These are phyloP conservation scores for Porogramme epimiltina DNA, from an alignment of 1,284 basidiomycete genomes.

Conservation along the genomic window DNA sequence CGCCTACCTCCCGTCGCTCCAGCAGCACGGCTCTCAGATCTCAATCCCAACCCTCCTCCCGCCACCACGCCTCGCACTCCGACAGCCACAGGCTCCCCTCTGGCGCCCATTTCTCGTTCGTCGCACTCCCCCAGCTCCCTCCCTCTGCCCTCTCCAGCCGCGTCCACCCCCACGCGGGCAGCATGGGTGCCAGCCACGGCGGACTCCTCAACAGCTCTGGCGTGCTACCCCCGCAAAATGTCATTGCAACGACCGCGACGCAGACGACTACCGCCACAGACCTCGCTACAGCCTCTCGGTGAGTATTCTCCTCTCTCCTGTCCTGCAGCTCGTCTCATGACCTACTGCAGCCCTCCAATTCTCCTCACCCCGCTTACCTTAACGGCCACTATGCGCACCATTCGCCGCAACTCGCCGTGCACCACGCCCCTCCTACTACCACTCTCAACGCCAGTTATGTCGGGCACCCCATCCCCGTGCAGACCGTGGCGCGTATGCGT, in stretches of 20 bases:
- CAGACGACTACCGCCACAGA: constrained; percentile 17
- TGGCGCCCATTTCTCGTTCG: constrained; percentile 26
- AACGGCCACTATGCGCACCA: constrained; percentile 27
- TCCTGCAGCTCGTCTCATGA: background rate
- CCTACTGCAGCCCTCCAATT: constrained; percentile 25
- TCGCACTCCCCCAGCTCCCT: constrained; percentile 31
- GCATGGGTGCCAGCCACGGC: constrained; percentile 37
- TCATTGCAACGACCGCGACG: constrained; percentile 37
- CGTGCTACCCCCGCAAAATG: constrained; percentile 50
- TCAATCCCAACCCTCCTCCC: constrained; percentile 11
- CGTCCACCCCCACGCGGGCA: constrained; percentile 43
- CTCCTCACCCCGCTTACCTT: constrained; percentile 21
- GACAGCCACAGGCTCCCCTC: constrained; percentile 21
- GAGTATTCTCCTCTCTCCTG: constrained; percentile 12
- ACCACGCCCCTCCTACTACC: constrained; percentile 12
- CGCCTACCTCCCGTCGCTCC: constrained; percentile 19
- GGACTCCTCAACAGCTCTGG: constrained; percentile 28
- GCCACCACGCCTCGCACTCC: constrained; percentile 23
- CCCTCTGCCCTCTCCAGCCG: constrained; percentile 31
- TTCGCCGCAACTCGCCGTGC: constrained; percentile 18
- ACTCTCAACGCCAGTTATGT: constrained; percentile 23
- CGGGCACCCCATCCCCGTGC: constrained; percentile 19
- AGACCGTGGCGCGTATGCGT: constrained; percentile 26
- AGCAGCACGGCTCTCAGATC: constrained; percentile 7
- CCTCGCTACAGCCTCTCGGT: constrained; percentile 29